Percentiles rank a stretch among this genome's conserved stretches.
These are phyloP conservation scores for Botryotinia convoluta DNA, from an alignment of 2,329 filamentous ascomycete genomes.

Conservation along the genomic window DNA sequence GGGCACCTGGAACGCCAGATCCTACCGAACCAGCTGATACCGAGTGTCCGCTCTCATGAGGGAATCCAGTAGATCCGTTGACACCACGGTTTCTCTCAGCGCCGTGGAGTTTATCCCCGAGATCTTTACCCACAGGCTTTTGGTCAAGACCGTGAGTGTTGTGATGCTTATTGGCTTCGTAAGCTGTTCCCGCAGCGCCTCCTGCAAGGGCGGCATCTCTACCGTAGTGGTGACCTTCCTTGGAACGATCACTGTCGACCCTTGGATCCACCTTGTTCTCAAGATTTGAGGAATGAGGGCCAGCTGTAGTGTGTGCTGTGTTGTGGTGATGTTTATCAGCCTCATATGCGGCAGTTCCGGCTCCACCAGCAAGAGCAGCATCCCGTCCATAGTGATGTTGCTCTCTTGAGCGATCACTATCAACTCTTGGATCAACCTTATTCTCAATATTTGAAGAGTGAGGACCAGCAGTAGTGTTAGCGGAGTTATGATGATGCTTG, in stretches of 20 bases:
- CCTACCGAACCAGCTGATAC: neutral
- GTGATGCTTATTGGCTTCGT: constrained; percentile 26
- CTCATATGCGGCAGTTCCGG: constrained; percentile 17
- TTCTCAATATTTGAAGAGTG: constrained; percentile 41
- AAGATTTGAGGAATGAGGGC: constrained; percentile 40
- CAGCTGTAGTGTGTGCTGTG: constrained; percentile 33
- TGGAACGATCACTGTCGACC: constrained; percentile 35
- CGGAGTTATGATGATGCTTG: constrained; percentile 13
- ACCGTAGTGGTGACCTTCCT: constrained; percentile 24
- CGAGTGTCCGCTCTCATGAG: neutral
- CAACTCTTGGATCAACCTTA: constrained; percentile 43
- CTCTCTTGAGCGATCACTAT: constrained; percentile 27
- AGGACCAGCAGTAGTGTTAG: constrained; percentile 38
- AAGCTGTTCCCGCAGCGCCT: constrained; percentile 21
- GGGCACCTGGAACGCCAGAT: constrained; percentile 12
- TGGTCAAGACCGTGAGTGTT: constrained; percentile 21
- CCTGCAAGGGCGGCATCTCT: constrained; percentile 24
- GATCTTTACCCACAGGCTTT: constrained; percentile 11
- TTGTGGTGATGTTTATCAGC: constrained; percentile 10
- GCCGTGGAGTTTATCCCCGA: constrained; percentile 27
- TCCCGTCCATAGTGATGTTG: constrained; percentile 29
- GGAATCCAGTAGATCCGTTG: constrained; percentile 16
- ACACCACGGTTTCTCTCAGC: constrained; percentile 26
- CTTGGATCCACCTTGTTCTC: constrained; percentile 43
- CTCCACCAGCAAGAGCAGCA: constrained; percentile 21